Evolutionary conservation across 192 early-diverging fungal genomes (phyloP).

Genomic region (Mortierella hygrophila): DNA sequence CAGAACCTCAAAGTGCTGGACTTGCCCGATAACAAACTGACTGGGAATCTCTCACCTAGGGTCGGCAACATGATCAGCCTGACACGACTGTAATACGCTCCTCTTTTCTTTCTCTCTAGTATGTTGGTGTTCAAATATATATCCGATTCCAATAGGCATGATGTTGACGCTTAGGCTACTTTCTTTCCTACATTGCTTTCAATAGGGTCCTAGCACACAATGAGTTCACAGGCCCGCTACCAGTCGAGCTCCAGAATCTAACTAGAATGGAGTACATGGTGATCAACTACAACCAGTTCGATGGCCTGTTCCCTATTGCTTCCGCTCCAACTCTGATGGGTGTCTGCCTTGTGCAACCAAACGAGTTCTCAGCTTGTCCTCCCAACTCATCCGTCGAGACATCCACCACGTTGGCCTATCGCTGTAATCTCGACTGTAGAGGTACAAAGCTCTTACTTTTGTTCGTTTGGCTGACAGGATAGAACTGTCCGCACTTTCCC

Average conservation of each 20-base stretch:
- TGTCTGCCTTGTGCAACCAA: conserved; percentile 41
- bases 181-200: neutral
- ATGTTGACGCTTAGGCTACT: neutral
- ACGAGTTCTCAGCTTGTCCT: conserved; percentile 23
- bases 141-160: neutral
- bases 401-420: conserved; percentile 29
- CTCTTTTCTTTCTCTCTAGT: neutral
- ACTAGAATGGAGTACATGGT: conserved; percentile 31
- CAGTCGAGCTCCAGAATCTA: conserved; percentile 34
- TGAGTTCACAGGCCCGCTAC: conserved; percentile 23
- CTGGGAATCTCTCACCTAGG: conserved; percentile 3
- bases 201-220: conserved; percentile 36
- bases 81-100: conserved; percentile 14
- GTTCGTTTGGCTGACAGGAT: no score
- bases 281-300: conserved; percentile 36
- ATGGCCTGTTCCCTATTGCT: conserved; percentile 30
- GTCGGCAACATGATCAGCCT: conserved; percentile 23
- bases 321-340: conserved; percentile 8
- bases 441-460: neutral
- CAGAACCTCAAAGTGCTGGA: conserved; percentile 26
- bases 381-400: conserved; percentile 25
- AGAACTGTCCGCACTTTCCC: no score
- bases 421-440: conserved; percentile 39
- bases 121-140: conserved; percentile 10
- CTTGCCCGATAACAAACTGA: conserved; percentile 22